Evolutionary conservation across 306 rosid genomes (phyloP).

Genomic region (Astragalus glycyphyllos): DNA sequence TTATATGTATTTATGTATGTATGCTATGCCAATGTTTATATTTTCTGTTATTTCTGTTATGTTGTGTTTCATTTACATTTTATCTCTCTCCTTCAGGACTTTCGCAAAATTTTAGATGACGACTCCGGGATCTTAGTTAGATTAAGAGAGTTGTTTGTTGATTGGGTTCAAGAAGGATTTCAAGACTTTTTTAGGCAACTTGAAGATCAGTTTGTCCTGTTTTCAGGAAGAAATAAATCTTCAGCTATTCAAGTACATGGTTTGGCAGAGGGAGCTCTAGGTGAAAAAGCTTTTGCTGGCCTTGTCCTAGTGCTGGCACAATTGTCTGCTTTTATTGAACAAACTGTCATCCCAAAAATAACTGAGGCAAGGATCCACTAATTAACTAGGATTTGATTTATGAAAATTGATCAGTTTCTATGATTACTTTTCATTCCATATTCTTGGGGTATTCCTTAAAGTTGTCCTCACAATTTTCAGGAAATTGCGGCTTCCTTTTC

Average conservation of each 20-base stretch:
- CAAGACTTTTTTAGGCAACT: conserved; percentile 79
- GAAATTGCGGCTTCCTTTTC: conserved; percentile 88
- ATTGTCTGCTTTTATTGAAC: conserved; percentile 85
- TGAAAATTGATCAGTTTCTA: conserved; percentile 36
- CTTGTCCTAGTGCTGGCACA: conserved; percentile 88
- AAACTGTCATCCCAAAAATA: conserved; percentile 84
- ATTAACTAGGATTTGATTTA: conserved; percentile 34
- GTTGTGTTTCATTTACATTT: conserved; percentile 40
- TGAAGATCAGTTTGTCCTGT: conserved; percentile 66
- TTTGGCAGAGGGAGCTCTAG: conserved; percentile 64
- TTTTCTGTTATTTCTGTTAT: conserved; percentile 30
- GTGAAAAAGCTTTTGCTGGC: conserved; percentile 75
- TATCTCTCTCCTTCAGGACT: conserved; percentile 63
- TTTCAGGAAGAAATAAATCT: conserved; percentile 70
- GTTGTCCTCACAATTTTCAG: conserved; percentile 57
- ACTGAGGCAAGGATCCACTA: conserved; percentile 73
- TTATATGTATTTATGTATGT: conserved; percentile 26
- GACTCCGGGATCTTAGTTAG: conserved; percentile 63
- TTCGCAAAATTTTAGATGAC: conserved; percentile 75
- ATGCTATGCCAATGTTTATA: conserved; percentile 8
- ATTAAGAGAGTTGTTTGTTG: conserved; percentile 63
- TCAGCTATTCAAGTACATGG: conserved; percentile 60
- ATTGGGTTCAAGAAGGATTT: conserved; percentile 96
- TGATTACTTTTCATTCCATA: conserved; percentile 37
- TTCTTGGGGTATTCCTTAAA: conserved; percentile 40